phyloP scores from a whole-genome alignment of 164 flowering plant species.

The Macadamia tetraphylla region DNA sequence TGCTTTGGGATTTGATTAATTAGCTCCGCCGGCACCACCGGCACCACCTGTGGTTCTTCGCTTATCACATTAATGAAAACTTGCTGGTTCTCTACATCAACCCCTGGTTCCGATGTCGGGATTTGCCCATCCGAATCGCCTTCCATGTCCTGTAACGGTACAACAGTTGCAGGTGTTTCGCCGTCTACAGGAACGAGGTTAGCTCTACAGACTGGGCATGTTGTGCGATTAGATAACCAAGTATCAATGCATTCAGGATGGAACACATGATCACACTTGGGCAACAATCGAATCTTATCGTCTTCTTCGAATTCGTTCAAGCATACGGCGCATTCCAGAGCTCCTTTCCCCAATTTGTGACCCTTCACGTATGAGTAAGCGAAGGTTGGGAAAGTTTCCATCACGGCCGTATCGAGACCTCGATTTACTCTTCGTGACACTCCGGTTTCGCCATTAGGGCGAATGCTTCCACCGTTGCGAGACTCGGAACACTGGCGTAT shows the following conservation, averaged over 20 bases:
- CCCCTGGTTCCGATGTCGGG: not conserved
- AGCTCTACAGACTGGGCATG: conserved; percentile 65
- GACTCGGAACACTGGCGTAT: conserved; percentile 25
- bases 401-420: conserved; percentile 36
- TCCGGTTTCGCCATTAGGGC: not conserved
- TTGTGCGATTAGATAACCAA: conserved; percentile 42
- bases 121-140: conserved; percentile 10
- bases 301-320: conserved; percentile 51
- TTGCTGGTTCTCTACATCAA: not conserved
- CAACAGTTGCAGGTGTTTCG: not conserved
- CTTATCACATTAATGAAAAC: not conserved
- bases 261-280: conserved; percentile 51
- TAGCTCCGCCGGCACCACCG: not conserved
- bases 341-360: conserved; percentile 34
- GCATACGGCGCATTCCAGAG: conserved; percentile 59
- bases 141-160: not conserved
- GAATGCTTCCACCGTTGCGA: not conserved
- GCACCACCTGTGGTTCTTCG: not conserved
- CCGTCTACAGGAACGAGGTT: conserved; percentile 21
- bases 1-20: conserved; percentile 8
- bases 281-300: conserved; percentile 49
- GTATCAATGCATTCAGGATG: conserved; percentile 50
- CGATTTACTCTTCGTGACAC: conserved; percentile 15
- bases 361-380: conserved; percentile 47
- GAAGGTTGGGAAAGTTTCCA: conserved; percentile 45